A percentile compares a stretch with the other conserved stretches of the same genome.
Conservation (phyloP, 1,284 basidiomycete genomes). For the Gomphus sp. region DNA sequence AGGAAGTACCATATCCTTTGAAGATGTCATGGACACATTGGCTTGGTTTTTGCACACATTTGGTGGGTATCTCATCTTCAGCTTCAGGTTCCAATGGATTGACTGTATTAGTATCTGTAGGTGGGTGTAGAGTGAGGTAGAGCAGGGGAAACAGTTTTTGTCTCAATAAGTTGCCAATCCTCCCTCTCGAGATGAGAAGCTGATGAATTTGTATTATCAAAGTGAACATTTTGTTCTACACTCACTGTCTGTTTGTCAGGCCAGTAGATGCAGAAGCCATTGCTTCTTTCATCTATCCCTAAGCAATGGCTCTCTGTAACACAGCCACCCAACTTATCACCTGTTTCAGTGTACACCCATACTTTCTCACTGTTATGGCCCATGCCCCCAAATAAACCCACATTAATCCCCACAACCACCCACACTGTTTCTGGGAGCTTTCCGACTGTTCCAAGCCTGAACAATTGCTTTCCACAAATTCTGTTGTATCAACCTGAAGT, state of each 20-base stretch:
- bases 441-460: too few species aligned
- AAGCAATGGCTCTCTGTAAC: constrained; percentile 22
- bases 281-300: constrained; percentile 22
- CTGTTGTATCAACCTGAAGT: too few species aligned
- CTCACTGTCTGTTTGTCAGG: constrained; percentile 20
- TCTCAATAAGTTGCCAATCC: constrained; percentile 13
- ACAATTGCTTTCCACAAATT: too few species aligned
- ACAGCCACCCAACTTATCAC: constrained; percentile 21
- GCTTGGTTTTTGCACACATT: constrained; percentile 6
- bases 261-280: constrained; percentile 27
- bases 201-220: constrained; percentile 16
- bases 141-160: constrained; percentile 10
- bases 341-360: background rate
- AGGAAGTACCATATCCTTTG: background rate
- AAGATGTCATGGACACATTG: background rate
- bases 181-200: background rate
- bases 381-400: too few species aligned
- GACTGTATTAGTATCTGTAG: background rate
- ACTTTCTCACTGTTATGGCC: too few species aligned
- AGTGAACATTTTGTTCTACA: constrained; percentile 25
- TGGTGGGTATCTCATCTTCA: background rate
- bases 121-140: constrained; percentile 8
- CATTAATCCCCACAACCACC: too few species aligned
- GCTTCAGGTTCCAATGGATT: background rate
- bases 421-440: too few species aligned